Evolutionary conservation across 2,329 filamentous ascomycete genomes (phyloP).

Genomic region (Clarireedia monteithiana): DNA sequence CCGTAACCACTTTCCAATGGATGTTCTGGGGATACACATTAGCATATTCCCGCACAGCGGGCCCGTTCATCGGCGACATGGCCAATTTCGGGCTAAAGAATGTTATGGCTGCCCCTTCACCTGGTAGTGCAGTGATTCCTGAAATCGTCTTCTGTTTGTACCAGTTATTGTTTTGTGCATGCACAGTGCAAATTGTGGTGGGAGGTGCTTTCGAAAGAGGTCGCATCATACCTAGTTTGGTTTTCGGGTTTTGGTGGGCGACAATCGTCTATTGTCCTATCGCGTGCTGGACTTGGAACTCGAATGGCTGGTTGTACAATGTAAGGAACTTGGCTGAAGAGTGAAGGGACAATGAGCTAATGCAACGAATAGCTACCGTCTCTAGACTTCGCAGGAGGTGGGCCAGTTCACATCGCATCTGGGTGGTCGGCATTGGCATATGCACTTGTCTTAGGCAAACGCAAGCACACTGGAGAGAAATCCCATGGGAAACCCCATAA

Average conservation of each 20-base stretch:
- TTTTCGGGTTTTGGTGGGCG: constrained; percentile 57
- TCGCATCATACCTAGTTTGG: constrained; percentile 54
- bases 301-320: constrained; percentile 57
- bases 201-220: constrained; percentile 53
- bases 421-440: constrained; percentile 58
- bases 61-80: constrained; percentile 55
- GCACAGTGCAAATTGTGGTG: constrained; percentile 56
- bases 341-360: not conserved
- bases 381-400: constrained; percentile 31
- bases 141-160: constrained; percentile 62
- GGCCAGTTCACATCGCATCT: constrained; percentile 56
- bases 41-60: constrained; percentile 51
- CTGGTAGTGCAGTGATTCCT: constrained; percentile 47
- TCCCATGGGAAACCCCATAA: constrained; percentile 52
- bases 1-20: constrained; percentile 46
- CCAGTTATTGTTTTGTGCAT: constrained; percentile 54
- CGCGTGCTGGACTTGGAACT: constrained; percentile 61
- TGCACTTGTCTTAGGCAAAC: constrained; percentile 54
- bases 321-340: not conserved
- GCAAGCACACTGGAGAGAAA: constrained; percentile 40
- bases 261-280: constrained; percentile 58
- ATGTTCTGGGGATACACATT: constrained; percentile 61
- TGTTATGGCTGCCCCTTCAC: constrained; percentile 51
- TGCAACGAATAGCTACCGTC: constrained; percentile 32
- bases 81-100: constrained; percentile 54